These are phyloP conservation scores for Lachnellula hyalina DNA, from an alignment of 2,329 filamentous ascomycete species.

Conservation along the genomic window DNA sequence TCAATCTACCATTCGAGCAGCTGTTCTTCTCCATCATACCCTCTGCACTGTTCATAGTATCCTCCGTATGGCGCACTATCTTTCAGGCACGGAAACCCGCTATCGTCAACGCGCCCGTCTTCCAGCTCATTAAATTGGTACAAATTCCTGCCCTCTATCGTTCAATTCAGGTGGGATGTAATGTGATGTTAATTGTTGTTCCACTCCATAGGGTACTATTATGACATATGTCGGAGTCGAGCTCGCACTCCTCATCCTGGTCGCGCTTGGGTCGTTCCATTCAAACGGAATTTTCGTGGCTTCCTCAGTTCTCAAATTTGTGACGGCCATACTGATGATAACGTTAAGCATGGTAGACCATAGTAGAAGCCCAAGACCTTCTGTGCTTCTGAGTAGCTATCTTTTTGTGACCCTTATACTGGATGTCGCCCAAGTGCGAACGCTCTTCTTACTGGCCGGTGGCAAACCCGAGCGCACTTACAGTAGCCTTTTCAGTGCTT, in stretches of 20 bases:
- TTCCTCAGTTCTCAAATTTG: background rate
- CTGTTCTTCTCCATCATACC: conserved; percentile 10
- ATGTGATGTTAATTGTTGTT: background rate
- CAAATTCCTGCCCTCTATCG: background rate
- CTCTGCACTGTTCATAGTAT: conserved; percentile 5
- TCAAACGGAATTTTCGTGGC: conserved; percentile 3
- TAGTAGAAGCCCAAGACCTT: conserved; percentile 8
- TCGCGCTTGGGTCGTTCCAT: conserved; percentile 12
- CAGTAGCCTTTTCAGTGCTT: conserved; percentile 6
- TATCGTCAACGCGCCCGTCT: background rate
- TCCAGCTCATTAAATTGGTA: background rate
- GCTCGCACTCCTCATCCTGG: conserved; percentile 4
- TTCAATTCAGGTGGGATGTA: background rate
- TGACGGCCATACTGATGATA: background rate
- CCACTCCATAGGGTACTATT: background rate
- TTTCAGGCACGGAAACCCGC: background rate
- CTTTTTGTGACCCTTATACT: conserved; percentile 9
- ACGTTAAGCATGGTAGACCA: conserved; percentile 11
- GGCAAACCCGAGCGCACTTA: background rate
- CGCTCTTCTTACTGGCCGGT: conserved; percentile 6
- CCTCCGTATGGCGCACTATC: background rate
- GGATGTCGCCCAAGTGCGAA: conserved; percentile 10
- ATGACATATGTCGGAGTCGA: background rate
- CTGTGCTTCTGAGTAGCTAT: conserved; percentile 8
- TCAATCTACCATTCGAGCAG: conserved; percentile 15